phyloP scores from a whole-genome alignment of 306 rosid species.

The Canavalia ensiformis region DNA sequence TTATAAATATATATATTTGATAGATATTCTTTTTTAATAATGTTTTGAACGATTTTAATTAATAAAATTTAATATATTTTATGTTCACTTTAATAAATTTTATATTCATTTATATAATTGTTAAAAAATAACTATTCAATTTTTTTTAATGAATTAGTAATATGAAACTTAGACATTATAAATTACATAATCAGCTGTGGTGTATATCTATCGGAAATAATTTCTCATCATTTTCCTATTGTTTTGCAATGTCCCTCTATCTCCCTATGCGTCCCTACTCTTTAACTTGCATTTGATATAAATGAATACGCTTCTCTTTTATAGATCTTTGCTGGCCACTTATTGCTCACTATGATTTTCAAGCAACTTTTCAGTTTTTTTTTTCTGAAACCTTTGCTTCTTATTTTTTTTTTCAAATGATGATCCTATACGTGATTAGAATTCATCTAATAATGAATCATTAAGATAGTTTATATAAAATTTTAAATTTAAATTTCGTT shows the following conservation, averaged over 20 bases:
- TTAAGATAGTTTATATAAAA: too few relatives aligned
- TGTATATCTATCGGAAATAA: conserved; percentile 69
- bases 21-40: too few relatives aligned
- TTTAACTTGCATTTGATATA: conserved; percentile 58
- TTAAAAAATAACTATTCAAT: too few relatives aligned
- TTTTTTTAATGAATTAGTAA: conserved; percentile 16
- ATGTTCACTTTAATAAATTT: too few relatives aligned
- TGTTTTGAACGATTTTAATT: too few relatives aligned
- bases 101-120: too few relatives aligned
- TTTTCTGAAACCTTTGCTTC: conserved; percentile 8
- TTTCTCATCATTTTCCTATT: conserved; percentile 81
- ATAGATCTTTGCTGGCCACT: conserved; percentile 56
- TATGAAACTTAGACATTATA: conserved; percentile 69
- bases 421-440: conserved; percentile 33
- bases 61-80: too few relatives aligned
- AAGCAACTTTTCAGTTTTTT: conserved; percentile 46
- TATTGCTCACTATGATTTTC: conserved; percentile 54
- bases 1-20: too few relatives aligned
- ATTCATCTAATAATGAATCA: too few relatives aligned
- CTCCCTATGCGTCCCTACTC: conserved; percentile 67
- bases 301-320: conserved; percentile 50
- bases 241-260: conserved; percentile 62
- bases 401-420: conserved; percentile 43
- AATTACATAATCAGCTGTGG: conserved; percentile 68
- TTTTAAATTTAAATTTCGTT: too few relatives aligned